These are phyloP conservation scores for Stentor coeruleus DNA, from an alignment of 73 alveolate species.

Conservation along the genomic window DNA sequence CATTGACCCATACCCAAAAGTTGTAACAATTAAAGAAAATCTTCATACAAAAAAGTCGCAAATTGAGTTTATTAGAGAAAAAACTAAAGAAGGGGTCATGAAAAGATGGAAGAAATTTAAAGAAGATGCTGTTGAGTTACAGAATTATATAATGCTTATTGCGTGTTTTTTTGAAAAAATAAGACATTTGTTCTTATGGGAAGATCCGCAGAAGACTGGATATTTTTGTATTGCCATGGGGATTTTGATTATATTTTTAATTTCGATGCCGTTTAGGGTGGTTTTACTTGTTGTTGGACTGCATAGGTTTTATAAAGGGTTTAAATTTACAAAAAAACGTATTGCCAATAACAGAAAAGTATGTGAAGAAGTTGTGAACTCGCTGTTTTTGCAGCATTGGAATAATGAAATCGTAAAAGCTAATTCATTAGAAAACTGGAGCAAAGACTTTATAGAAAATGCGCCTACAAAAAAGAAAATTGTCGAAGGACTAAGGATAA, in stretches of 20 bases:
- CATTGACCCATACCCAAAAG: neutral
- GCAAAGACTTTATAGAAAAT: neutral
- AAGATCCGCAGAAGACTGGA: neutral
- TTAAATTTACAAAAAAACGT: neutral
- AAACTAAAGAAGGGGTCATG: slow-evolving; percentile 23
- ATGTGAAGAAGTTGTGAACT: neutral
- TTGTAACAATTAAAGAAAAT: neutral
- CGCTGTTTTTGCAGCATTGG: neutral
- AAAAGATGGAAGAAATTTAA: slow-evolving; percentile 11
- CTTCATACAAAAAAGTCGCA: neutral
- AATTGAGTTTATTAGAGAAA: neutral
- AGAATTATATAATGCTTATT: neutral
- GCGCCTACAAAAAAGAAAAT: neutral
- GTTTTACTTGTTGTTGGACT: slow-evolving; percentile 8
- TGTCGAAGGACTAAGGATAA: neutral
- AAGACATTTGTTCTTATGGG: slow-evolving; percentile 16
- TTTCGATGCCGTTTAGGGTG: neutral
- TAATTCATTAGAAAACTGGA: neutral
- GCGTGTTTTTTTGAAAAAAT: neutral
- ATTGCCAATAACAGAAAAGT: neutral
- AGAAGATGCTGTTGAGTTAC: slow-evolving; percentile 22
- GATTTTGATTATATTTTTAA: neutral
- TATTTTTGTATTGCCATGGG: neutral
- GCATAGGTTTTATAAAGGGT: slow-evolving; percentile 25
- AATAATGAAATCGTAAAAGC: neutral